A percentile compares a stretch with the other conserved stretches of the same genome.
Evolutionary conservation across 2,329 filamentous ascomycete species (phyloP).

Genomic region (Conoideocrella luteorostrata): DNA sequence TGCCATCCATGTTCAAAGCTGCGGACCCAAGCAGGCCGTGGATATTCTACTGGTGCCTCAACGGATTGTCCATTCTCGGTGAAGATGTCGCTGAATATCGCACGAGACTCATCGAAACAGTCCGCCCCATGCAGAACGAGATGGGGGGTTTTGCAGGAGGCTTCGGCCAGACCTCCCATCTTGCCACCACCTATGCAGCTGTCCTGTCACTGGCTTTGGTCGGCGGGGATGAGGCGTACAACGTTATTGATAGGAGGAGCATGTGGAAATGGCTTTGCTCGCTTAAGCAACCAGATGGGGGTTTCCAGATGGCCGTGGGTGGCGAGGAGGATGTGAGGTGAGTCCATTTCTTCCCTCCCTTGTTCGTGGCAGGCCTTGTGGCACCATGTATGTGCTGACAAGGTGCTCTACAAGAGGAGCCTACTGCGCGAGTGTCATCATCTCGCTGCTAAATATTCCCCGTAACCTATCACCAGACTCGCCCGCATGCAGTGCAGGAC

Average conservation of each 20-base stretch:
- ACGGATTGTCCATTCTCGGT: constrained; percentile 68
- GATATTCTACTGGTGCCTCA: constrained; percentile 89
- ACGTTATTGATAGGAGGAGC: constrained; percentile 69
- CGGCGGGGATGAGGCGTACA: constrained; percentile 66
- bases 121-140: constrained; percentile 73
- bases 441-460: constrained; percentile 78
- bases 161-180: constrained; percentile 83
- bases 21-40: constrained; percentile 87
- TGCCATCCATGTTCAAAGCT: constrained; percentile 64
- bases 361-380: constrained; percentile 11
- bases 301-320: constrained; percentile 79
- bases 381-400: constrained; percentile 9
- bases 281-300: constrained; percentile 80
- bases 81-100: constrained; percentile 65
- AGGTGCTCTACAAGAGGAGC: constrained; percentile 56
- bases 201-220: constrained; percentile 73
- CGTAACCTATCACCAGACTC: constrained; percentile 69
- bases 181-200: constrained; percentile 82
- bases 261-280: constrained; percentile 89
- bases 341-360: not conserved
- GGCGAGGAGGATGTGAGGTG: constrained; percentile 90
- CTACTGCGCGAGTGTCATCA: constrained; percentile 82
- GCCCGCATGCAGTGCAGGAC: constrained; percentile 56
- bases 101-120: constrained; percentile 65
- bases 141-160: constrained; percentile 87